Percentiles rank a stretch among this genome's conserved stretches.
These are phyloP conservation scores for Morella rubra DNA, from an alignment of 306 rosid species.

Conservation along the genomic window DNA sequence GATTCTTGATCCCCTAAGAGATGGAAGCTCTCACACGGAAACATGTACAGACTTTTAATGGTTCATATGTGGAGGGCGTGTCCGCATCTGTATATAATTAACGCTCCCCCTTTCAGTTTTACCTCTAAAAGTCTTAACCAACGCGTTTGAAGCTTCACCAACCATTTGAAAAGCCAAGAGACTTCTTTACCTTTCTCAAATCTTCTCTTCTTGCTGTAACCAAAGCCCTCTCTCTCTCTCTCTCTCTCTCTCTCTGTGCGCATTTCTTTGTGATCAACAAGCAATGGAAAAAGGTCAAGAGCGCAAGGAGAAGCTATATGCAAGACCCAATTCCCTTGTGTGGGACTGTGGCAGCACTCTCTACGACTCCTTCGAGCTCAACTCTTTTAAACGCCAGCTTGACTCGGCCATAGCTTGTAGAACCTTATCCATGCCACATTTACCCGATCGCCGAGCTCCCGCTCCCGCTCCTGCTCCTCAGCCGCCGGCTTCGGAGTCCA, in stretches of 20 bases:
- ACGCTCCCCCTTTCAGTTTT: neutral
- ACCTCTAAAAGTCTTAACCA: constrained; percentile 35
- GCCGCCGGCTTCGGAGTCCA: neutral
- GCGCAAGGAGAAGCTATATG: constrained; percentile 3
- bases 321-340: constrained; percentile 21
- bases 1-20: neutral
- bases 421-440: constrained; percentile 70
- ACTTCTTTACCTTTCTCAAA: neutral
- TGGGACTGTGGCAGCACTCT: constrained; percentile 98
- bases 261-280: neutral
- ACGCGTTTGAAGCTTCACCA: constrained; percentile 46
- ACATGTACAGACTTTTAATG: constrained; percentile 10
- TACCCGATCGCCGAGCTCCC: constrained; percentile 35
- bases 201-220: neutral
- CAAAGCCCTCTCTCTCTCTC: neutral
- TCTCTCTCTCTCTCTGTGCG: neutral
- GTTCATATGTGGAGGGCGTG: constrained; percentile 38
- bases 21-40: constrained; percentile 12
- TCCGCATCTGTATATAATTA: neutral
- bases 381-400: constrained; percentile 71
- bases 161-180: constrained; percentile 25
- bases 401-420: constrained; percentile 70
- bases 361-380: constrained; percentile 85
- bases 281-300: constrained; percentile 13
- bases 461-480: constrained; percentile 11